Base-by-base conservation (phyloP, 495 filamentous ascomycete species). In the Pseudotulostoma volvatum region DNA sequence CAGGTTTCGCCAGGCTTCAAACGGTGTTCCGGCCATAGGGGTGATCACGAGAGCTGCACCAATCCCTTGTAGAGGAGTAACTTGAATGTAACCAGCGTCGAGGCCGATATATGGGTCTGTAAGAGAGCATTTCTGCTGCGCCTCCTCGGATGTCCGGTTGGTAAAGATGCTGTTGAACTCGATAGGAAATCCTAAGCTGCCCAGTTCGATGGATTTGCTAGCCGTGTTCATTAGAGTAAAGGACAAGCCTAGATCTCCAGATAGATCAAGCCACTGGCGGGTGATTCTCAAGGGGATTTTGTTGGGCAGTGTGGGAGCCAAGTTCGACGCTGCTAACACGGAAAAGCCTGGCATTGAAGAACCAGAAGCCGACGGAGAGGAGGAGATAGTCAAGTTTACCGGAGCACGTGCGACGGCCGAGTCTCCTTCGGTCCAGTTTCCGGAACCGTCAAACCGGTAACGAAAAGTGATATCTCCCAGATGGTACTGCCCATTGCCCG, bases 161-260 rank as follows among this genome's bases (percentile, higher is more conserved):
- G 60, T 67, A 45, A 73, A 73, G 40, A 71, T 70, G 46, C 62
- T 73, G 48, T 71, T 71, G 54, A 70, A 67, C 46, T 68, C 64
- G 33, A 65, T 56, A 0, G 69, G 68, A 36, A 71, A 63, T 0
- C 69, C 69, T 1, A 73, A 50, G 36, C 62, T 61, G 7, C 69
- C 69, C 9, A 73, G 45, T 33, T 73, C 68, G 1, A 71, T 36
- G 2, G 52, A 33, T 1, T 49, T 38, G 0, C 39, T 41, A 11
- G 41, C 57, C 4, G 45, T 40, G 46, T 73, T 73, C 14, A 42
- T 51, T n/a, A 71, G 35, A 2, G 59, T 68, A 45, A 70, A 65
- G 35, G 52, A 52, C 30, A 71, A 43, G 3, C 44, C 60, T 3
- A 71, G 46, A 37, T 71, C 67, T 3, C 64, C 64, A 1, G 50